Evolutionary conservation across 352 stramenopile genomes (phyloP), one percentile per base, ranked within the genome.

Genomic region (Proteromonas lacertae): DNA sequence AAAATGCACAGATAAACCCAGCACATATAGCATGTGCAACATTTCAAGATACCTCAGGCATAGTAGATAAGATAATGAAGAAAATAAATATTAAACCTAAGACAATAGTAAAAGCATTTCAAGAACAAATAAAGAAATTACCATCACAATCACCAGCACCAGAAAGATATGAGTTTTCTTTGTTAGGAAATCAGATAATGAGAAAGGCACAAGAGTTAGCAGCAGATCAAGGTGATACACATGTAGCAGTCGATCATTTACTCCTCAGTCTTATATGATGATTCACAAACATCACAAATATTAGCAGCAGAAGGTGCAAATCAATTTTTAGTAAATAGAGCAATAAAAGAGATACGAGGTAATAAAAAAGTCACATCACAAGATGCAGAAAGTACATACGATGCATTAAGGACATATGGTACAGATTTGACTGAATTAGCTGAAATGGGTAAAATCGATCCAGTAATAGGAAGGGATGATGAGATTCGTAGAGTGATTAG

Each of bases 391-490:
- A 60, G 68, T 18, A 71, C 54, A 6, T 83, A 72, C 42, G 69
- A 84, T 22, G 62, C 64, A 10, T 48, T 84, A 10, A 66, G 26
- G 12, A 83, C 83, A 44, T 90, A 89, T 44, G 66, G 65, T 2
- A 55, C 64, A 36, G 65, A 90, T 38, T 48, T 90, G n/a, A 60
- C 69, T 6, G 48, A 64, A 33, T 26, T 70, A 17, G 74, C 74
- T 0, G 54, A 67, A 25, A 54, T 64, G 5, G 73, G 73, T 29
- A 82, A 89, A 48, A 66, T 96, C 8, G 83, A 96, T 51, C 83
- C 83, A 0, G 80, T 96, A 2, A 92, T 96, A 52, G 86, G 86
- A 4, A 59, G 86, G 9, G 83, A 96, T 32, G 69, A 84, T 32
- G 80, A 95, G 53, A 93, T 97, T 36, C 59, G 75, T 24, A 62